Conservation (phyloP, 495 filamentous ascomycete genomes). For the Penicillium alfredii region DNA sequence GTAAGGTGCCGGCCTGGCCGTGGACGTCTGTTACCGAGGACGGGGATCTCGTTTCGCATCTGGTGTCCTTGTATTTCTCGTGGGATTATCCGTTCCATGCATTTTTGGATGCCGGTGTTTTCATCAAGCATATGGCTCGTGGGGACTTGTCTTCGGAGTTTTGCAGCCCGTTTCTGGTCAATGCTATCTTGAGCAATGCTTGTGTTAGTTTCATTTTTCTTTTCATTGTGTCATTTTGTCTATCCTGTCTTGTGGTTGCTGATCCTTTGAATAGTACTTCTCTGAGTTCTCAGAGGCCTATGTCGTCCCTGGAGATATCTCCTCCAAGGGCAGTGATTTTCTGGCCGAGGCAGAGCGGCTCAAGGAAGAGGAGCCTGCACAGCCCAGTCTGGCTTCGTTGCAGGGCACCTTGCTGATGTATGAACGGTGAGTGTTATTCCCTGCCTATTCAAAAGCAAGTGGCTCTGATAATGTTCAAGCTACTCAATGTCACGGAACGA, state of each 20-base stretch:
- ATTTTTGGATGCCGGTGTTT: conserved; percentile 43
- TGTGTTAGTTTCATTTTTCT: conserved; percentile 30
- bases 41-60: conserved; percentile 46
- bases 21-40: conserved; percentile 50
- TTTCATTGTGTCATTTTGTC: neutral
- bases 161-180: conserved; percentile 50
- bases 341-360: conserved; percentile 39
- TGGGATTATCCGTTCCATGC: conserved; percentile 50
- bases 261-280: conserved; percentile 29
- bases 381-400: conserved; percentile 30
- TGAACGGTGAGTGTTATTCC: conserved; percentile 27
- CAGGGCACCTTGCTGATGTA: conserved; percentile 40
- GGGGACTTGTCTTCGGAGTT: conserved; percentile 31
- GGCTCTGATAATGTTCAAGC: conserved; percentile 9
- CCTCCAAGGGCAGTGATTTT: conserved; percentile 39
- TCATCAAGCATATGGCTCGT: conserved; percentile 41
- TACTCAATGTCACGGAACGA: conserved; percentile 41
- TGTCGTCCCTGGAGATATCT: conserved; percentile 35
- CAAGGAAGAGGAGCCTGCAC: conserved; percentile 17
- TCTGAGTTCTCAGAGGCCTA: conserved; percentile 44
- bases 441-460: neutral
- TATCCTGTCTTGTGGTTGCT: neutral
- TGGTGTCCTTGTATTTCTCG: conserved; percentile 49
- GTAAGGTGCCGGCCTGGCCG: conserved; percentile 40
- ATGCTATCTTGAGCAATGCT: conserved; percentile 47